Percentiles rank a stretch among this genome's conserved stretches.
These are phyloP conservation scores for Trichopus zeylanicus DNA, from an alignment of 116 monocot species.

Conservation along the genomic window DNA sequence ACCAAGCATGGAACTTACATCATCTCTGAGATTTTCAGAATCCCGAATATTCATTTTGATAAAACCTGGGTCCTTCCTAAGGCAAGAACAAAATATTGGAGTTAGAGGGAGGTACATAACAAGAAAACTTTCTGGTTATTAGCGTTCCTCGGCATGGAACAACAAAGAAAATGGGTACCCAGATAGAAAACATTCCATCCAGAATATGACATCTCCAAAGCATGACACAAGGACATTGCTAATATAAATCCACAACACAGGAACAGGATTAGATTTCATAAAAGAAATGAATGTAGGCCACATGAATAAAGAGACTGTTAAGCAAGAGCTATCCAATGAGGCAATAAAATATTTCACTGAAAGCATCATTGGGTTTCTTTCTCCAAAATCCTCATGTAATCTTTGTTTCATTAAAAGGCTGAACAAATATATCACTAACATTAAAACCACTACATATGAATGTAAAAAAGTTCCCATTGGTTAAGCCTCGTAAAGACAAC, in stretches of 20 bases:
- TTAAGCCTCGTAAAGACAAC: too few relatives aligned
- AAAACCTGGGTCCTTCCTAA: constrained; percentile 97
- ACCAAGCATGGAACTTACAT: constrained; percentile 46
- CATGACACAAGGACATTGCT: background rate
- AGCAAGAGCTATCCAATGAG: too few relatives aligned
- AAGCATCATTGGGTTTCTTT: too few relatives aligned
- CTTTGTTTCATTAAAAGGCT: too few relatives aligned
- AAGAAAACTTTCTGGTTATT: background rate
- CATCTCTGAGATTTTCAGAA: constrained; percentile 72
- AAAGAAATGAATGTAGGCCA: too few relatives aligned
- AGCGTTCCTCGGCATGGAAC: background rate
- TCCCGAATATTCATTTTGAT: constrained; percentile 62
- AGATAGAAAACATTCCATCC: background rate
- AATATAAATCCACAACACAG: background rate
- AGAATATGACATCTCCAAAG: background rate
- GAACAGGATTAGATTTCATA: too few relatives aligned
- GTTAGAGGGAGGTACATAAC: background rate
- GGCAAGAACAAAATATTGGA: constrained; percentile 5
- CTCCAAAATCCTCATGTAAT: too few relatives aligned
- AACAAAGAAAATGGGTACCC: background rate
- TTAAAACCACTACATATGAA: too few relatives aligned
- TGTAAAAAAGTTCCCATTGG: too few relatives aligned
- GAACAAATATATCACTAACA: too few relatives aligned
- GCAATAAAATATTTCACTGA: too few relatives aligned
- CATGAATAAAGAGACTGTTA: too few relatives aligned